phyloP scores from a whole-genome alignment of 225 moss, liverwort and hornwort species.

The Polytrichum formosum region DNA sequence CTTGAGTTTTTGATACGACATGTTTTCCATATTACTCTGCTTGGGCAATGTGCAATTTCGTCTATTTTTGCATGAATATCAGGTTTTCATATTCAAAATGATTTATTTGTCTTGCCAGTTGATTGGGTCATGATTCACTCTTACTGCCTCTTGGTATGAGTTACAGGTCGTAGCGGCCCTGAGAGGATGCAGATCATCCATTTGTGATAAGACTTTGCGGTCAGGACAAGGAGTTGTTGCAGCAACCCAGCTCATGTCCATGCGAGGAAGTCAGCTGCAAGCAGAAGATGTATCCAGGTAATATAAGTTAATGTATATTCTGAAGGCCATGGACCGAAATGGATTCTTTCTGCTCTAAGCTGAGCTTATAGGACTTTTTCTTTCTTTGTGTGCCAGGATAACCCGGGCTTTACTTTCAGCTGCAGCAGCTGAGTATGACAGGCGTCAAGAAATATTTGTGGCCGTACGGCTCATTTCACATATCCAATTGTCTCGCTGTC shows the following conservation, averaged over 20 bases:
- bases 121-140: too few species aligned
- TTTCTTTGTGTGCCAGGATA: slow-evolving; percentile 44
- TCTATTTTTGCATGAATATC: not conserved
- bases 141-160: too few species aligned
- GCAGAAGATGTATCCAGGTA: slow-evolving; percentile 88
- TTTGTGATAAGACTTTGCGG: slow-evolving; percentile 77
- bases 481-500: too few species aligned
- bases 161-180: slow-evolving; percentile 79
- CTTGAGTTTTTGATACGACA: too few species aligned
- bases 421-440: slow-evolving; percentile 69
- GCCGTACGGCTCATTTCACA: slow-evolving; percentile 37
- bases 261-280: slow-evolving; percentile 77
- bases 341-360: too few species aligned
- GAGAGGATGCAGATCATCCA: slow-evolving; percentile 79
- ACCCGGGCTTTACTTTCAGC: slow-evolving; percentile 84
- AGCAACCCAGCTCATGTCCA: slow-evolving; percentile 71
- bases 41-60: not conserved
- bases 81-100: not conserved
- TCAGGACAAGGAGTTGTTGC: slow-evolving; percentile 77
- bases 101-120: not conserved
- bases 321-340: too few species aligned
- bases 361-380: not conserved
- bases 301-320: too few species aligned
- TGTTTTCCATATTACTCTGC: too few species aligned
- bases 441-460: slow-evolving; percentile 63